Evolutionary conservation across 1,284 basidiomycete genomes (phyloP).

Genomic region (Paramarasmius palmivorus): DNA sequence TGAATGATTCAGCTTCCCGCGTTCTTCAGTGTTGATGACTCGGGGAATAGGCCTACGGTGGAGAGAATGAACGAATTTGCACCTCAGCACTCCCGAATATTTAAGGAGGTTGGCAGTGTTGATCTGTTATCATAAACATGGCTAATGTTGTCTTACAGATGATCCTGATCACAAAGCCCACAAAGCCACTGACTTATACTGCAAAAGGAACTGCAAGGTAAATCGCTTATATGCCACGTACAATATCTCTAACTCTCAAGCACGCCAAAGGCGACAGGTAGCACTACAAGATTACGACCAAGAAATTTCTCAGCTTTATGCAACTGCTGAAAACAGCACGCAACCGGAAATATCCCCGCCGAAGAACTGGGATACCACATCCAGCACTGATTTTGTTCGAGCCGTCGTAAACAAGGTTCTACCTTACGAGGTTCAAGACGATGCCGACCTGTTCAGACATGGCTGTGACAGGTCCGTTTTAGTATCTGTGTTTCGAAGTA

Average conservation of each 20-base stretch:
- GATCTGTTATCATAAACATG: too few relatives aligned
- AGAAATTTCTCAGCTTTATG: constrained; percentile 32
- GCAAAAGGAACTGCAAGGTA: constrained; percentile 25
- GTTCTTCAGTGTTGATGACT: too few relatives aligned
- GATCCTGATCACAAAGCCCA: constrained; percentile 27
- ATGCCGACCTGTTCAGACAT: constrained; percentile 40
- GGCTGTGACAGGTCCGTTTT: constrained; percentile 38
- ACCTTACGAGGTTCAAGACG: constrained; percentile 24
- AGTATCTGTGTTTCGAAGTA: background rate
- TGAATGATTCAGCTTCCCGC: too few relatives aligned
- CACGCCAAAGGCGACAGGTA: constrained; percentile 23
- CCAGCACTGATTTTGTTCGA: constrained; percentile 27
- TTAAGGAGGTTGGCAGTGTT: constrained; percentile 30
- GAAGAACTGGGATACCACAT: constrained; percentile 25
- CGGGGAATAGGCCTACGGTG: constrained; percentile 37
- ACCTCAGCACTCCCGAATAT: constrained; percentile 39
- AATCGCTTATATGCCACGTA: background rate
- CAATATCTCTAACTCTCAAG: background rate
- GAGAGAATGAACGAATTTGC: constrained; percentile 38
- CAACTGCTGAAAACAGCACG: constrained; percentile 17
- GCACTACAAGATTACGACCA: constrained; percentile 27
- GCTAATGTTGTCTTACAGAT: constrained; percentile 21
- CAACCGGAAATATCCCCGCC: constrained; percentile 23
- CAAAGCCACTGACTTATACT: constrained; percentile 32
- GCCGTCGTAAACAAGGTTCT: constrained; percentile 28